These are phyloP conservation scores for Asterionellopsis glacialis DNA, from an alignment of 108 stramenopile species.

Conservation along the genomic window DNA sequence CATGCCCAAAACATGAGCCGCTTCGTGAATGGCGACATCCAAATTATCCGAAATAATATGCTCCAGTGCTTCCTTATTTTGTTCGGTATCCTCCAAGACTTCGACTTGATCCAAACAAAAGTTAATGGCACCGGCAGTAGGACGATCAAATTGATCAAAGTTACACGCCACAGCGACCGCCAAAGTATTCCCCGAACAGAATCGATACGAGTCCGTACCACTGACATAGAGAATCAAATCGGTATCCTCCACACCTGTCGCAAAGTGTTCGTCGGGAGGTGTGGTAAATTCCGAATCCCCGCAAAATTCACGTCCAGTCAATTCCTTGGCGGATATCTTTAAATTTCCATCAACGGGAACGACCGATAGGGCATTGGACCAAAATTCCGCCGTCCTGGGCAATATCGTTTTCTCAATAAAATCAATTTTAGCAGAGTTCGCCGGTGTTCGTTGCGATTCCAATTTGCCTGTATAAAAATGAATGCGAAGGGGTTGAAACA, in stretches of 20 bases:
- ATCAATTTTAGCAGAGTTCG: constrained; percentile 59
- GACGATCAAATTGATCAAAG: constrained; percentile 27
- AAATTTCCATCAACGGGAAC: constrained; percentile 70
- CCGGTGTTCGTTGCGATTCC: constrained; percentile 32
- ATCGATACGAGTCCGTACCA: constrained; percentile 54
- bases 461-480: constrained; percentile 61
- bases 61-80: constrained; percentile 56
- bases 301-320: constrained; percentile 63
- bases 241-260: constrained; percentile 47
- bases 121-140: constrained; percentile 39
- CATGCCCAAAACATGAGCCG: constrained; percentile 69
- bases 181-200: constrained; percentile 67
- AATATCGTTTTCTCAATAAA: constrained; percentile 72
- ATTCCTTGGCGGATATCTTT: constrained; percentile 50
- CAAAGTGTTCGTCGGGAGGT: constrained; percentile 63
- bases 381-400: constrained; percentile 60
- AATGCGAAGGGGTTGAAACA: constrained; percentile 75
- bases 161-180: constrained; percentile 20
- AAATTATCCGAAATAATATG: constrained; percentile 65
- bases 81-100: too few relatives aligned
- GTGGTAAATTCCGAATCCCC: constrained; percentile 76
- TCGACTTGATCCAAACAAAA: constrained; percentile 46
- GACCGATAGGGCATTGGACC: constrained; percentile 61
- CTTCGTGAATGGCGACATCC: constrained; percentile 69
- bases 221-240: constrained; percentile 78